Percentiles rank a stretch among this genome's conserved stretches.
phyloP scores from a whole-genome alignment of 257 asterid genomes.

The Plantago ovata region DNA sequence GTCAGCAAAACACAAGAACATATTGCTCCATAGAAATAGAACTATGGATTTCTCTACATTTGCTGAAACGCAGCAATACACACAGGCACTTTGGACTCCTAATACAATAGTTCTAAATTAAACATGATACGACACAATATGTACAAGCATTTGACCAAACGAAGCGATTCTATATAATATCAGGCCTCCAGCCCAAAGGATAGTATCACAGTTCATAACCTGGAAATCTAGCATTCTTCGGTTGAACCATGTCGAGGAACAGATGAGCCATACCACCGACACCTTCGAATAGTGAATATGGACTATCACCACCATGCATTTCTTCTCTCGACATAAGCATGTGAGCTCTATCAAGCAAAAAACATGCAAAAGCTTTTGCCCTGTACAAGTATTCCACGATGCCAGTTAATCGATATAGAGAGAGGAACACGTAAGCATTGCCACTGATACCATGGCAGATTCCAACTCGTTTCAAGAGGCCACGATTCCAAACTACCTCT shows the following conservation, averaged over 20 bases:
- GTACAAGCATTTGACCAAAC: background rate
- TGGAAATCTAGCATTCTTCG: constrained; percentile 56
- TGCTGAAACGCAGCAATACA: too few relatives aligned
- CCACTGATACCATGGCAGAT: constrained; percentile 86
- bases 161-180: background rate
- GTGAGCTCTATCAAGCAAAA: constrained; percentile 64
- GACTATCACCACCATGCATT: constrained; percentile 64
- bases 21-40: too few relatives aligned
- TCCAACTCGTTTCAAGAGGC: constrained; percentile 69
- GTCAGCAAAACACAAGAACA: too few relatives aligned
- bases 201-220: constrained; percentile 46
- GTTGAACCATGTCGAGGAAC: constrained; percentile 69
- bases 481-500: constrained; percentile 78
- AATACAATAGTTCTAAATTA: too few relatives aligned
- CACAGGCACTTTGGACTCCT: too few relatives aligned
- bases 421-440: constrained; percentile 60
- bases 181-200: background rate
- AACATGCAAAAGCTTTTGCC: constrained; percentile 79
- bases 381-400: constrained; percentile 48
- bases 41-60: too few relatives aligned
- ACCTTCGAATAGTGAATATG: constrained; percentile 73
- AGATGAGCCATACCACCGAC: constrained; percentile 70
- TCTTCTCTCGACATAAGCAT: constrained; percentile 50
- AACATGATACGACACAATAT: too few relatives aligned
- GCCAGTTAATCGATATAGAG: constrained; percentile 70